Conservation (phyloP, 306 rosid species). For the Cicer pinnatifidum region DNA sequence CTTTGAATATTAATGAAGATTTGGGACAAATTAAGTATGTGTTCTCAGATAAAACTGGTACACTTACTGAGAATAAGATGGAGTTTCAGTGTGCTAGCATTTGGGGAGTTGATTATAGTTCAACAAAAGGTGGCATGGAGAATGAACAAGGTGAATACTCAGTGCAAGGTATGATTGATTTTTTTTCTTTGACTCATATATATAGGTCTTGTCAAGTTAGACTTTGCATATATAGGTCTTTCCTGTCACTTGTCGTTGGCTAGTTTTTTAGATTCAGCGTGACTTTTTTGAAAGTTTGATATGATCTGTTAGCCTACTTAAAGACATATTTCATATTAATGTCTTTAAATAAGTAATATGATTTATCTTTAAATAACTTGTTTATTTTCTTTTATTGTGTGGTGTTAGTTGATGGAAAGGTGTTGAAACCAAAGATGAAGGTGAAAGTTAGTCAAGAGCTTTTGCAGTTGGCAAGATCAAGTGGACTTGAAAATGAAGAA, state of each 20-base stretch:
- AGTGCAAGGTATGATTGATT: constrained; percentile 58
- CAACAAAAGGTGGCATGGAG: constrained; percentile 40
- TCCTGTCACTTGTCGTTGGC: too few relatives aligned
- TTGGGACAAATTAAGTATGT: constrained; percentile 90
- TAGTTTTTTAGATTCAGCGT: too few relatives aligned
- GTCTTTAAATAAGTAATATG: too few relatives aligned
- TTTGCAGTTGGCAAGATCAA: constrained; percentile 53
- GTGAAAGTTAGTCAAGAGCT: constrained; percentile 73
- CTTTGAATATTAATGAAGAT: constrained; percentile 94
- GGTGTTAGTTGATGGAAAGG: constrained; percentile 71
- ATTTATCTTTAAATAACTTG: neutral
- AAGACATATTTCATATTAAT: too few relatives aligned
- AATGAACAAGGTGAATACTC: constrained; percentile 54
- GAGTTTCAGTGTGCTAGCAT: constrained; percentile 92
- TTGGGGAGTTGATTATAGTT: constrained; percentile 82
- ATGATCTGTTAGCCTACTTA: too few relatives aligned
- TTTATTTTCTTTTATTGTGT: constrained; percentile 24
- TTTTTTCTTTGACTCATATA: neutral
- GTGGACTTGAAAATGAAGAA: constrained; percentile 51
- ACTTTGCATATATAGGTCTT: too few relatives aligned
- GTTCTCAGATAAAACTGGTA: constrained; percentile 96
- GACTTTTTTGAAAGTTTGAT: too few relatives aligned
- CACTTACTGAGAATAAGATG: constrained; percentile 98
- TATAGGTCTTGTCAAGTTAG: too few relatives aligned
- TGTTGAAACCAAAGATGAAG: constrained; percentile 76